Evolutionary conservation across 441 rosid genomes (phyloP).

Genomic region (Populus hybrid): DNA sequence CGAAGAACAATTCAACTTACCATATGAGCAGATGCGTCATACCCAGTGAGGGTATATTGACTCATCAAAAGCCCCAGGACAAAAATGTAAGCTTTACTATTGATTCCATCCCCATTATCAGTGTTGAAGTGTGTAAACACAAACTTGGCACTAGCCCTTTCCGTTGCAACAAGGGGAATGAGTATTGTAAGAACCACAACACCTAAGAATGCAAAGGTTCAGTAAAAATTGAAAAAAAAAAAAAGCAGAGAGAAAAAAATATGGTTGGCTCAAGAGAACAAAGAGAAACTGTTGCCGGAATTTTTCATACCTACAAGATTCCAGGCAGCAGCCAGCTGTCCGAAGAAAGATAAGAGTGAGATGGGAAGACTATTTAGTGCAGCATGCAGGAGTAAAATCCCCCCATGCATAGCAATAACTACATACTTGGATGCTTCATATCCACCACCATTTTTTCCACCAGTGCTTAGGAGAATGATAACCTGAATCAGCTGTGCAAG

Average conservation of each 20-base stretch:
- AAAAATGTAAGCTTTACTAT: conserved; percentile 67
- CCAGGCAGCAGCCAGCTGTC: conserved; percentile 93
- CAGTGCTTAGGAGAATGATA: conserved; percentile 85
- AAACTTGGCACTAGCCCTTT: conserved; percentile 83
- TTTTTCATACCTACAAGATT: conserved; percentile 63
- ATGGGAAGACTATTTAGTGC: conserved; percentile 82
- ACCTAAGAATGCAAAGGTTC: conserved; percentile 39
- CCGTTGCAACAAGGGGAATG: conserved; percentile 72
- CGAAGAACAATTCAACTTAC: conserved; percentile 34
- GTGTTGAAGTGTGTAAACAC: conserved; percentile 88
- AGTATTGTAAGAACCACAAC: conserved; percentile 80
- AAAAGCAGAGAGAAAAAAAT: neutral
- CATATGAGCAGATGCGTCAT: conserved; percentile 98
- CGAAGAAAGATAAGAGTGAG: conserved; percentile 69
- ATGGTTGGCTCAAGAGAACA: neutral
- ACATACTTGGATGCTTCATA: conserved; percentile 80
- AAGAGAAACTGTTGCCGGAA: neutral
- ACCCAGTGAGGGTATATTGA: conserved; percentile 88
- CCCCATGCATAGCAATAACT: conserved; percentile 75
- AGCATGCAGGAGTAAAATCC: conserved; percentile 73
- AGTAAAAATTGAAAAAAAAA: neutral
- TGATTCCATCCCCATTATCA: conserved; percentile 73
- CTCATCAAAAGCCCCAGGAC: conserved; percentile 95
- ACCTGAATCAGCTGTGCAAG: conserved; percentile 91
- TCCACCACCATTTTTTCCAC: conserved; percentile 92